phyloP scores from a whole-genome alignment of 2,329 filamentous ascomycete genomes.

The Colletotrichum sp. region DNA sequence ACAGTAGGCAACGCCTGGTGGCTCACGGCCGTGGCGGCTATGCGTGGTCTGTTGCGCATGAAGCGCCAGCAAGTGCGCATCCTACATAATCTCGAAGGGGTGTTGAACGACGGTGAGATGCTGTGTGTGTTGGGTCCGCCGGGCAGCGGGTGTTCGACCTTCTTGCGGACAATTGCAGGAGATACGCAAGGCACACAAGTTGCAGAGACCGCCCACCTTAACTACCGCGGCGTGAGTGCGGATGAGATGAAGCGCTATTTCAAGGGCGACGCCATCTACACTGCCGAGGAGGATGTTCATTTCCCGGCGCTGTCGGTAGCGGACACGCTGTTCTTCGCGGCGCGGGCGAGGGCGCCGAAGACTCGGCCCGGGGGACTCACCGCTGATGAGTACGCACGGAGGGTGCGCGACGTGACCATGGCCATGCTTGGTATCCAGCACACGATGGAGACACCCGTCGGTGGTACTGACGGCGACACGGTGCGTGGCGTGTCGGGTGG shows the following conservation, averaged over 20 bases:
- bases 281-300: slow-evolving; percentile 68
- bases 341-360: slow-evolving; percentile 55
- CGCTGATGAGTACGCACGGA: slow-evolving; percentile 41
- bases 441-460: slow-evolving; percentile 71
- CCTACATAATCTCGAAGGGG: slow-evolving; percentile 53
- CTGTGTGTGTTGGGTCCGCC: slow-evolving; percentile 62
- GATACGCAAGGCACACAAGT: slow-evolving; percentile 64
- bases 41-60: slow-evolving; percentile 1
- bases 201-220: not conserved
- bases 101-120: slow-evolving; percentile 61
- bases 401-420: slow-evolving; percentile 72
- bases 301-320: slow-evolving; percentile 65
- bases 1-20: slow-evolving; percentile 25
- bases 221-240: slow-evolving; percentile 20
- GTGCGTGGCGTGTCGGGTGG: slow-evolving; percentile 68
- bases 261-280: slow-evolving; percentile 70
- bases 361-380: slow-evolving; percentile 52
- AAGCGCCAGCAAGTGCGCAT: slow-evolving; percentile 47
- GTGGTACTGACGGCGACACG: slow-evolving; percentile 66
- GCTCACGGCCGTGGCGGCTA: slow-evolving; percentile 26
- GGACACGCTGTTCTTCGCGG: slow-evolving; percentile 67
- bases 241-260: slow-evolving; percentile 22
- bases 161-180: slow-evolving; percentile 69
- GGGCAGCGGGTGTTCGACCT: slow-evolving; percentile 67
- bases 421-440: slow-evolving; percentile 79